Base-by-base conservation (phyloP, 2,329 filamentous ascomycete genomes). In the Venturia aucupariae region DNA sequence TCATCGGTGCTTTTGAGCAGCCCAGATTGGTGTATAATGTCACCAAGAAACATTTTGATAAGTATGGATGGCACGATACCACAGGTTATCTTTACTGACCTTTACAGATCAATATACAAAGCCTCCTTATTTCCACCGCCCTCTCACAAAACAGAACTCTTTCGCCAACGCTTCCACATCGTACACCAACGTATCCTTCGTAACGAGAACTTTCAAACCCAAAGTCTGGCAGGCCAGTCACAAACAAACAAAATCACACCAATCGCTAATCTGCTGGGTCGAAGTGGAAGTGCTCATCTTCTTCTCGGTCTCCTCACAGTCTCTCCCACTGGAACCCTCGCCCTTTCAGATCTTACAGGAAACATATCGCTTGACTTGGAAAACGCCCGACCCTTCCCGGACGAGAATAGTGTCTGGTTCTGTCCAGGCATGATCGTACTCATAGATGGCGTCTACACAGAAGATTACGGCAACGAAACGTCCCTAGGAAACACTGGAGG, bases 371-470 rank as follows among this genome's bases (percentile, higher is more conserved):
- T 99, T 1, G 92, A 97, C 69, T 77, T 97, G 13, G 84, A 86
- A 24, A 89, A 93, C 71, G 90, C 93, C 0, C 86, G 87, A 27
- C 86, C 89, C 17, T 88, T 97, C 64, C 92, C 92, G 0, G 51
- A 60, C 38, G 87, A 91, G 66, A 87, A 93, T 71, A 91, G 90
- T 30, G 88, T 90, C 4, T 99, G 92, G 89, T 97, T 97, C 72
- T 86, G 88, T 5, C 92, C 94, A 0, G 95, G 95, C 3, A 97
- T 97, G 92, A 90, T 99, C 60, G 90, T 97, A 3, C 82, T 99
- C 0, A 86, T 97, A 0, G 94, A 99, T 71, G 94, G 94, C 7
- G 86, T 93, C n/a, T 99, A 99, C 72, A 92, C 96, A 73, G 94
- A 97, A 74, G 92, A 96, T 70, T 90, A 92, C 67, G 86, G 87